Evolutionary conservation across 2,329 filamentous ascomycete genomes (phyloP).

Genomic region (Lecanosticta acicola): DNA sequence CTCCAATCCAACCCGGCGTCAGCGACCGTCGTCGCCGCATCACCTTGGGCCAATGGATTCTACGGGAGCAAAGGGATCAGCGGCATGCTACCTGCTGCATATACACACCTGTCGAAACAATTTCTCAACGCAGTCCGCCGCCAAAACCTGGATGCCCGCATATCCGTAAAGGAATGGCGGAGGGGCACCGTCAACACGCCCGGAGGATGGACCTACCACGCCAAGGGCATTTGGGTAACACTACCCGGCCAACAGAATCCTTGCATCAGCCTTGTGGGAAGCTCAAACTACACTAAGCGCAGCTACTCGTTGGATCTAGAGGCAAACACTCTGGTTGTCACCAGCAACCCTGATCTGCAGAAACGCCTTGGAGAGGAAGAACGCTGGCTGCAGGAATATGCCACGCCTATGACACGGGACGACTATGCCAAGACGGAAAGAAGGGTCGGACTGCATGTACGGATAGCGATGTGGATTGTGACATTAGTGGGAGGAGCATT

Average conservation of each 20-base stretch:
- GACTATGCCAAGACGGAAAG: slow-evolving; percentile 79
- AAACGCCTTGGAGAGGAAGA: slow-evolving; percentile 71
- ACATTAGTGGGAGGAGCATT: slow-evolving; percentile 79
- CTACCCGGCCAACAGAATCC: slow-evolving; percentile 59
- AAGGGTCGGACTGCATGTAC: slow-evolving; percentile 76
- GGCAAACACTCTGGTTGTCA: slow-evolving; percentile 80
- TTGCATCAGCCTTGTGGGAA: slow-evolving; percentile 77
- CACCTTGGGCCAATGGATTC: slow-evolving; percentile 91
- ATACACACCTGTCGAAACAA: slow-evolving; percentile 76
- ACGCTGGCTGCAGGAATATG: slow-evolving; percentile 70
- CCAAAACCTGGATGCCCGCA: slow-evolving; percentile 51
- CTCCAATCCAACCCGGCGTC: slow-evolving; percentile 63
- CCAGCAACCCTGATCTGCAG: slow-evolving; percentile 66
- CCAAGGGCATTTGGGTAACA: slow-evolving; percentile 90
- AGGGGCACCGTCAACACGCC: slow-evolving; percentile 73
- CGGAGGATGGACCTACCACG: slow-evolving; percentile 94
- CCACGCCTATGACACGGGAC: slow-evolving; percentile 61
- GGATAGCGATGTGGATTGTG: slow-evolving; percentile 91
- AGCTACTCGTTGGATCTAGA: slow-evolving; percentile 92
- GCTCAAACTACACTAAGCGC: slow-evolving; percentile 91
- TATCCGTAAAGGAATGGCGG: slow-evolving; percentile 82
- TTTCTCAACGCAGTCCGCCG: slow-evolving; percentile 63
- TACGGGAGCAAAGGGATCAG: slow-evolving; percentile 83
- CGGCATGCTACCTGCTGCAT: slow-evolving; percentile 84
- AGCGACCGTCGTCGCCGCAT: slow-evolving; percentile 85